Evolutionary conservation across 768 basidiomycete species (phyloP), one percentile per base, ranked within the genome.

Genomic region (Suillus decipiens): DNA sequence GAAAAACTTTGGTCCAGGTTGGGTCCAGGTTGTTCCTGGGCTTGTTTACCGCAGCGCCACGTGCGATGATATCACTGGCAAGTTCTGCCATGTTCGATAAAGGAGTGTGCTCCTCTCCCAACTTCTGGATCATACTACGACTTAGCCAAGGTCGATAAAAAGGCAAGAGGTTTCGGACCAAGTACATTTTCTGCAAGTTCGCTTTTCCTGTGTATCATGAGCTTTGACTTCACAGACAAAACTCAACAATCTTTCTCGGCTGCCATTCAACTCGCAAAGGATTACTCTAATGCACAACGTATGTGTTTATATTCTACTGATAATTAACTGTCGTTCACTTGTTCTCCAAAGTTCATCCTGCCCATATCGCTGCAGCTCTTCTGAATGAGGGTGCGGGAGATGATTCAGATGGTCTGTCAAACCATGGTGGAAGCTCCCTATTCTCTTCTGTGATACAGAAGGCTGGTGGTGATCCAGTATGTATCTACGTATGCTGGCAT

Each of bases 161-260:
- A 39, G 24, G 51, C 17, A 48, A 24, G 6, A 60, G 24, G 14
- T 19, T 6, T n/a, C 2, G 28, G 19, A 24, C 42, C 33, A 51
- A 36, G 5, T 1, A 7, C 19, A 10, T 50, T 22, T 34, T 39
- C 19, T 24, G 15, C 12, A 43, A 36, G 5, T 39, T 47, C 28
- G 31, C 24, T 28, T 62, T 19, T 9, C 31, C 17, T 7, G 4
- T n/a, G 43, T 11, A 39, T 9, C 12, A 78, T 81, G 64, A 86
- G 86, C 76, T 78, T 91, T 65, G 90, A 96, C 11, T 90, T 95
- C 69, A 96, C 95, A 34, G 92, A 96, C 76, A 93, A 90, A 74
- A 84, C 94, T 14, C 82, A 86, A 70, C 83, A 89, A 68, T 81
- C 88, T 33, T 70, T 96, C 60, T 76, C 85, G 61, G 85, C 86